phyloP scores from a whole-genome alignment of 2,329 filamentous ascomycete species.

The Diaporthe caulivora region DNA sequence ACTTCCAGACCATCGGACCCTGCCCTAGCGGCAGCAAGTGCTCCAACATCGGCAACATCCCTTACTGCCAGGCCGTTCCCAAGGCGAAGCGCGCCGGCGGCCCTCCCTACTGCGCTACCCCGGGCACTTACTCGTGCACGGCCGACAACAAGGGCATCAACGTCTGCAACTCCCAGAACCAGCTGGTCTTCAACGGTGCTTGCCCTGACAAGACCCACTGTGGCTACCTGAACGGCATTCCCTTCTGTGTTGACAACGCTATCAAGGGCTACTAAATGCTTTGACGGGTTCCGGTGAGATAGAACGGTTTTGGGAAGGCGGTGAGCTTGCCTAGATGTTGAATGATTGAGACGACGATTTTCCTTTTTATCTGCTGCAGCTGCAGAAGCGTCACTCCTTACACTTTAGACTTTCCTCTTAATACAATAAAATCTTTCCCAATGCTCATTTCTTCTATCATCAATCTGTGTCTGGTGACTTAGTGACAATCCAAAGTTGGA shows the following conservation, averaged over 20 bases:
- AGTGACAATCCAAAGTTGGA: background rate
- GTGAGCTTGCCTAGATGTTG: background rate
- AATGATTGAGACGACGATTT: background rate
- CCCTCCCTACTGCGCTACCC: slow-evolving; percentile 30
- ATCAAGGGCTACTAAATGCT: background rate
- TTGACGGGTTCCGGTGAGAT: background rate
- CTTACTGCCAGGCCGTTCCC: slow-evolving; percentile 34
- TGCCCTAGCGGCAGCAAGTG: slow-evolving; percentile 37
- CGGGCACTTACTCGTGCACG: slow-evolving; percentile 38
- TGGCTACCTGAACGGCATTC: slow-evolving; percentile 28
- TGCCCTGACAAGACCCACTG: slow-evolving; percentile 39
- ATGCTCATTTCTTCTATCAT: background rate
- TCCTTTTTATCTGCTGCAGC: background rate
- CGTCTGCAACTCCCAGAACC: slow-evolving; percentile 39
- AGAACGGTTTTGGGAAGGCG: background rate
- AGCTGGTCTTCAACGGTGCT: slow-evolving; percentile 37
- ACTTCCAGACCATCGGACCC: slow-evolving; percentile 31
- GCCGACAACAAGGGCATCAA: slow-evolving; percentile 29
- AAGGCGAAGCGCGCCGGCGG: slow-evolving; percentile 11
- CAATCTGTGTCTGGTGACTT: no score
- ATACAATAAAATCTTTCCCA: background rate
- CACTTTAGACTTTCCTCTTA: background rate
- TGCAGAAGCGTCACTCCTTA: slow-evolving; percentile 8
- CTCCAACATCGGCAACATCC: slow-evolving; percentile 31
- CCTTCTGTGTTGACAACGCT: slow-evolving; percentile 37